Evolutionary conservation across 2,329 filamentous ascomycete species (phyloP), one percentile per base, ranked within the genome.

Genomic region (Alternaria angustiovoidea): DNA sequence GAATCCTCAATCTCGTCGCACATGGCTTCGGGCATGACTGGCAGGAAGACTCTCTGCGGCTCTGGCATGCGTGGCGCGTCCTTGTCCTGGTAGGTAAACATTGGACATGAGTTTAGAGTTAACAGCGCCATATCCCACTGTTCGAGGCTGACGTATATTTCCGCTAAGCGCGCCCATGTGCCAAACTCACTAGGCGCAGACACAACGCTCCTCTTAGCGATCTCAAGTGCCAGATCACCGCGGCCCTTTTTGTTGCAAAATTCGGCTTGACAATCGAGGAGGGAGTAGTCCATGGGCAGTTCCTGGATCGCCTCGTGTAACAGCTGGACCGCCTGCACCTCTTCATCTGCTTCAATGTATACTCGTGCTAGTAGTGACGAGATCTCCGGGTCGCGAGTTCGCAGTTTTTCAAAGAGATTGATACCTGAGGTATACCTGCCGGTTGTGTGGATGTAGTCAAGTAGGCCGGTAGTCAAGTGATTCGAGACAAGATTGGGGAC

Each of bases 11-110:
- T 97, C 75, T 99, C 95, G 70, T 99, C 95, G 54, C 97, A 87
- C 59, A 94, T 88, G 18, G 92, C 96, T 78, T 98, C 95, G 0
- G 91, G 86, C 53, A 98, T 85, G 16, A 94, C 91, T 0, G 95
- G 95, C 14, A 99, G 86, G 68, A 91, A 88, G 42, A 98, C 91
- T 57, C 93, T 91, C 70, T 91, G 90, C 0, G 95, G 94, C 74
- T 97, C 93, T 1, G 95, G 95, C 91, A 98, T 94, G 61, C 95
- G 82, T 4, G 95, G 95, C 6, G 93, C 91, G 77, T 99, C 95
- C 79, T 97, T 98, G 80, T 99, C 95, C 79, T 98, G 95, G 79
- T 99, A 98, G 7, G 95, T 99, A 79, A 99, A 99, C 95, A 99
- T 99, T 8, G 95, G 95, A 78, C 95, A 99, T 18, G 95, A 99